These are phyloP conservation scores for Fusarium buxicola DNA, from an alignment of 2,329 filamentous ascomycete genomes.

Conservation along the genomic window DNA sequence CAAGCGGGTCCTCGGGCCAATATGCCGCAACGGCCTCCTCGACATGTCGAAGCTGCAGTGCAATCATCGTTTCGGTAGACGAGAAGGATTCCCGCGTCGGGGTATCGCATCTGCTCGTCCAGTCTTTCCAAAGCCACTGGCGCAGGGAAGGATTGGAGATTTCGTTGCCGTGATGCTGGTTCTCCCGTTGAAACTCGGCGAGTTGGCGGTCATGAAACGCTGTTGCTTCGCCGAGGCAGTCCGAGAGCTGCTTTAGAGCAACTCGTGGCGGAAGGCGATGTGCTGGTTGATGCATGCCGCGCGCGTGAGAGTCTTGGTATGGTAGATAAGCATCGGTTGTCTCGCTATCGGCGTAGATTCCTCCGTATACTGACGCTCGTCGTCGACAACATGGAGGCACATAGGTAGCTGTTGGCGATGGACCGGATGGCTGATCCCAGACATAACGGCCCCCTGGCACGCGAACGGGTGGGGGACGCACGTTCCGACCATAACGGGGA, in stretches of 20 bases:
- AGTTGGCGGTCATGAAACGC: constrained; percentile 27
- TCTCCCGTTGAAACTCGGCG: constrained; percentile 16
- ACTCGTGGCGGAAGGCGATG: constrained; percentile 32
- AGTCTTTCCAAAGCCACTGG: constrained; percentile 29
- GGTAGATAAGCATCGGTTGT: constrained; percentile 15
- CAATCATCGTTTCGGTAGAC: constrained; percentile 24
- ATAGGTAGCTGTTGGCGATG: constrained; percentile 3
- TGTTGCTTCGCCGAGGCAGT: constrained; percentile 15
- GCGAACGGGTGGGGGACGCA: constrained; percentile 1
- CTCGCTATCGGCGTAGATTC: constrained; percentile 4
- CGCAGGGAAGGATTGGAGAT: constrained; percentile 18
- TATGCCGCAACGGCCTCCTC: constrained; percentile 15
- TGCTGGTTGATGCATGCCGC: neutral
- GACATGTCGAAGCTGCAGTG: constrained; percentile 19
- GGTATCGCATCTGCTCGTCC: constrained; percentile 12
- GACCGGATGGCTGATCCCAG: neutral
- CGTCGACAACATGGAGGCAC: constrained; percentile 12
- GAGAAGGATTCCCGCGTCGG: constrained; percentile 16
- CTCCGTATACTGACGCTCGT: constrained; percentile 12
- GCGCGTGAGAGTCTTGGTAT: neutral
- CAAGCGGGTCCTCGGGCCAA: constrained; percentile 18
- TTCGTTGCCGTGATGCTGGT: constrained; percentile 14
- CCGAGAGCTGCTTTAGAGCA: constrained; percentile 30
- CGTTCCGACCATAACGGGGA: neutral
- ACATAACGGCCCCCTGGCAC: constrained; percentile 10